Percentiles rank a stretch among this genome's conserved stretches.
These are phyloP conservation scores for Mycena vitilis DNA, from an alignment of 768 basidiomycete species.

Conservation along the genomic window DNA sequence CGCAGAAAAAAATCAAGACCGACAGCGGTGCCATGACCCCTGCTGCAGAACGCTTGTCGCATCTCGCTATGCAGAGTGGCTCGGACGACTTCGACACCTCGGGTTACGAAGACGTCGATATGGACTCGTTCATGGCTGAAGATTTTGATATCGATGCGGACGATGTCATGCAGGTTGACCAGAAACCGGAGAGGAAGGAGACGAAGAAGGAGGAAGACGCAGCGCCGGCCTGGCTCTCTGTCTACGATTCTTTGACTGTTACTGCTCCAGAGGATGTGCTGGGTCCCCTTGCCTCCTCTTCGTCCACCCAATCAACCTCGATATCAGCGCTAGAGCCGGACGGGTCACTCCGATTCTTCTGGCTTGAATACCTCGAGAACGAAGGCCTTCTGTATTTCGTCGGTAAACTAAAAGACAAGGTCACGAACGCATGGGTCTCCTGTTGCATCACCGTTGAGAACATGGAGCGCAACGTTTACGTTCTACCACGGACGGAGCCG, in stretches of 20 bases:
- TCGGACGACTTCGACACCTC: constrained; percentile 56
- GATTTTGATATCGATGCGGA: constrained; percentile 59
- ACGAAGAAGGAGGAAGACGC: constrained; percentile 60
- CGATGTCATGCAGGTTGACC: constrained; percentile 40
- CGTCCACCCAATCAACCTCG: constrained; percentile 50
- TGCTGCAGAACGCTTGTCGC: constrained; percentile 66
- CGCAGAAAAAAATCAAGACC: constrained; percentile 71
- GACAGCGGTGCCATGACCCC: constrained; percentile 62
- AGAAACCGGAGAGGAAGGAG: constrained; percentile 46
- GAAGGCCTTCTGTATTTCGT: constrained; percentile 89
- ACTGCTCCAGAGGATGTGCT: constrained; percentile 66
- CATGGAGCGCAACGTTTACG: constrained; percentile 90
- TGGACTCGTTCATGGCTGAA: constrained; percentile 71
- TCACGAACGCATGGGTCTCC: constrained; percentile 76
- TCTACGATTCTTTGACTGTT: constrained; percentile 79
- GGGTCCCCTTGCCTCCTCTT: constrained; percentile 56
- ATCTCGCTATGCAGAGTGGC: constrained; percentile 68
- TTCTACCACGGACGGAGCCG: constrained; percentile 78
- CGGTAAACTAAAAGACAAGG: constrained; percentile 90
- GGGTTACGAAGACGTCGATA: constrained; percentile 67
- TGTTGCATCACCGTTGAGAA: constrained; percentile 88
- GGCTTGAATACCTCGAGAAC: constrained; percentile 94
- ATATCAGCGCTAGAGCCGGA: constrained; percentile 82
- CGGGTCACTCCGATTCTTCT: constrained; percentile 91
- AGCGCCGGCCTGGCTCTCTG: constrained; percentile 75